phyloP scores from a whole-genome alignment of 441 rosid genomes.

The Populus hybrid region DNA sequence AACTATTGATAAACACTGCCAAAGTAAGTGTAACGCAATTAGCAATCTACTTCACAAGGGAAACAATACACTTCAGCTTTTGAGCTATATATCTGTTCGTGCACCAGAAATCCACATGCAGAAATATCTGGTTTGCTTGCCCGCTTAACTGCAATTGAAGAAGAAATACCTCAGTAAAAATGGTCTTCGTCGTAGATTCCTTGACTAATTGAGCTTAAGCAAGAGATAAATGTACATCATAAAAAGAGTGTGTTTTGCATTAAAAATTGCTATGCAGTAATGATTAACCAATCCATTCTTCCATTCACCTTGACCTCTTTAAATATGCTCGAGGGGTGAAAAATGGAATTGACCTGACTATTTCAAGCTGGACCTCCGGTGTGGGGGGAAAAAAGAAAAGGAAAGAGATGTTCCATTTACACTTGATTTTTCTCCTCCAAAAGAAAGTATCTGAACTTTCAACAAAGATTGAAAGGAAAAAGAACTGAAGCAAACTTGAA shows the following conservation, averaged over 20 bases:
- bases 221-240: background rate
- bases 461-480: background rate
- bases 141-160: conserved; percentile 37
- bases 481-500: background rate
- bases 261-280: background rate
- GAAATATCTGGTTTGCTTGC: conserved; percentile 25
- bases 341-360: background rate
- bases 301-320: background rate
- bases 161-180: conserved; percentile 21
- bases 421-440: background rate
- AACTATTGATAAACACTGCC: conserved; percentile 36
- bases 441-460: background rate
- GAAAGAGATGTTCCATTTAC: background rate
- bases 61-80: conserved; percentile 13
- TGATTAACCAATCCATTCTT: background rate
- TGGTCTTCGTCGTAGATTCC: background rate
- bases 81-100: conserved; percentile 5
- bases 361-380: background rate
- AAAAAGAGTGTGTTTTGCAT: background rate
- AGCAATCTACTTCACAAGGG: conserved; percentile 14
- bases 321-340: background rate
- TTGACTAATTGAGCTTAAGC: background rate
- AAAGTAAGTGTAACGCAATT: conserved; percentile 17
- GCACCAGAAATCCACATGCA: conserved; percentile 35
- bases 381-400: background rate